Evolutionary conservation across 2,329 filamentous ascomycete species (phyloP), one percentile per base, ranked within the genome.

Genomic region (Septoria petroselini): DNA sequence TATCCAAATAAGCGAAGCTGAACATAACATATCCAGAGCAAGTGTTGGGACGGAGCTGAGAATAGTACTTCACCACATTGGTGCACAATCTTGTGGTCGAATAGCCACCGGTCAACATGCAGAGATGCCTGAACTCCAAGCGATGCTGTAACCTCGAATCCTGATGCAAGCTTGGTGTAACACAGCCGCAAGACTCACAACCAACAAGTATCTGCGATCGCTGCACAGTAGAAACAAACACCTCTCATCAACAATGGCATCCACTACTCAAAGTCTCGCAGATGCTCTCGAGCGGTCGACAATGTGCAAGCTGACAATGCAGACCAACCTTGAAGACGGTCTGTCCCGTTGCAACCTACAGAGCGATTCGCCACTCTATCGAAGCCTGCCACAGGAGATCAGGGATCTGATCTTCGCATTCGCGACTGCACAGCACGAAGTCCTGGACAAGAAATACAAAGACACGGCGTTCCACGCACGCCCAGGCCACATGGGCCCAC

Each of bases 371-470:
- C 52, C 52, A 23, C 54, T 57, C 4, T 57, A 48, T 37, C 21
- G 30, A 37, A 47, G 42, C 11, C 23, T 57, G 7, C 54, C 54
- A 15, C 49, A 54, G 25, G 52, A 57, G 27, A 45, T 57, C 7
- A 40, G 69, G n/a, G 57, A 62, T 18, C 33, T 61, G n/a, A 69
- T 72, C 35, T 71, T 67, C 55, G 55, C 59, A 18, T 65, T 62
- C 33, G 65, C 65, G 6, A 56, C 68, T 0, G 60, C 62, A 7
- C 66, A 65, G 17, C 63, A 54, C 39, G 58, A 63, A 48, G 62
- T 59, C 55, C 54, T 48, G 23, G 56, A 48, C 3, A 41, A 48
- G n/a, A 31, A 35, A 23, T 68, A 63, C 45, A 55, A 59, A 8
- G 49, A 57, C 17, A 60, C 52, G 27, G 57, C 52, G 6, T 63